phyloP scores from a whole-genome alignment of 306 rosid genomes.

The Quercus parvula region DNA sequence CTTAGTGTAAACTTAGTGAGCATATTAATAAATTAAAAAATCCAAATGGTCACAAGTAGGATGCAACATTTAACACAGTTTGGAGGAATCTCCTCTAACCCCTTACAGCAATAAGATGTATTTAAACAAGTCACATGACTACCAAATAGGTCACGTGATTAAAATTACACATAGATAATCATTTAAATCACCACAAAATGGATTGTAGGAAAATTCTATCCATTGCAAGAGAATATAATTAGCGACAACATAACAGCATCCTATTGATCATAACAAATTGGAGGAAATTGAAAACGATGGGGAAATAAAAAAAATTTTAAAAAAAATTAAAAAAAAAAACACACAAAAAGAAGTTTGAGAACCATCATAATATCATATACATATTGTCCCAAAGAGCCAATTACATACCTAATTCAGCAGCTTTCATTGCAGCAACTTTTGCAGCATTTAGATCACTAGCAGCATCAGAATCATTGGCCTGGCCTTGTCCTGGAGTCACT shows the following conservation, averaged over 20 bases:
- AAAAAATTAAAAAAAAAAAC: background rate
- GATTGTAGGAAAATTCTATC: too few species aligned
- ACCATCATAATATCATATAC: background rate
- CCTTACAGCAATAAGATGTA: too few species aligned
- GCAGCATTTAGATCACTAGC: conserved; percentile 69
- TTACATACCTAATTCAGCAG: conserved; percentile 85
- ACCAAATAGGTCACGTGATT: too few species aligned
- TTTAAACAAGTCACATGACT: too few species aligned
- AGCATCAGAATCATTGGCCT: conserved; percentile 43
- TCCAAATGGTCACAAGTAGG: background rate
- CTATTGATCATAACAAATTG: background rate
- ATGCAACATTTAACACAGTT: background rate
- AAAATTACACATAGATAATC: too few species aligned
- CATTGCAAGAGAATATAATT: background rate
- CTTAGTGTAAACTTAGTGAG: background rate
- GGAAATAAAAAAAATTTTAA: background rate
- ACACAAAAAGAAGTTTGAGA: background rate
- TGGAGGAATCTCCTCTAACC: too few species aligned
- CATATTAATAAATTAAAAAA: background rate
- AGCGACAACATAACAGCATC: background rate
- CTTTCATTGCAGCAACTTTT: conserved; percentile 91
- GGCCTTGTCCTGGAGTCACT: conserved; percentile 29
- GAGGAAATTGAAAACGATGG: background rate
- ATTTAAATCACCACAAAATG: too few species aligned
- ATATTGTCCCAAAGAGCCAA: background rate